Conservation (phyloP, 106 monocot species). For the Allium cepa region DNA sequence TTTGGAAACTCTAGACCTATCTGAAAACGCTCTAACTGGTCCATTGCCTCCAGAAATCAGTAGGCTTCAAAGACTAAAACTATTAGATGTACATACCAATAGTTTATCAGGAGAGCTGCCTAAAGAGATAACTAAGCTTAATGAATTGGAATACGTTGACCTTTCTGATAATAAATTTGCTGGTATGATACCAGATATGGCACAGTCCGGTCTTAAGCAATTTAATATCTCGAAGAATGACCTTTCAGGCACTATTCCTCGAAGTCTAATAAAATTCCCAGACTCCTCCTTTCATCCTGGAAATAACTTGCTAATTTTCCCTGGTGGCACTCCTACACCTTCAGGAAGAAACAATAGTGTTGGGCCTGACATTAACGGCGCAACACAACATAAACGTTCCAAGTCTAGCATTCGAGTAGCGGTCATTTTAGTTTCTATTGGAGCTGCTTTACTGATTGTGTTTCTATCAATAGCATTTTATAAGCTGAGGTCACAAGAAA, state of each 20-base stretch:
- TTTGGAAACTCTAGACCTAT: slow-evolving; percentile 76
- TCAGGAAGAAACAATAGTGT: slow-evolving; percentile 14
- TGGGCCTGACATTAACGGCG: slow-evolving; percentile 9
- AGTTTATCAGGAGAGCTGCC: slow-evolving; percentile 69
- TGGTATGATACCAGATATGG: slow-evolving; percentile 64
- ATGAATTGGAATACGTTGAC: slow-evolving; percentile 56
- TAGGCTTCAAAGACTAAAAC: slow-evolving; percentile 52
- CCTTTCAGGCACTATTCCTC: slow-evolving; percentile 67
- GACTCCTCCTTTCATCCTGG: slow-evolving; percentile 67
- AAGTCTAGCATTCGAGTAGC: slow-evolving; percentile 48
- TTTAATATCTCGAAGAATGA: slow-evolving; percentile 83
- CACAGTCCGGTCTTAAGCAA: slow-evolving; percentile 32
- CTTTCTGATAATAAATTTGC: slow-evolving; percentile 70
- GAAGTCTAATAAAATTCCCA: slow-evolving; percentile 55
- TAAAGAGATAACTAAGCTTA: slow-evolving; percentile 53
- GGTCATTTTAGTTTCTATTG: slow-evolving; percentile 66
- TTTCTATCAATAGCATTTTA: slow-evolving; percentile 57
- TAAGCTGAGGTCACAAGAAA: slow-evolving; percentile 55
- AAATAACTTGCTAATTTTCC: slow-evolving; percentile 40
- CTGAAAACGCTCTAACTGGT: slow-evolving; percentile 63
- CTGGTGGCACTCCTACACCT: slow-evolving; percentile 25
- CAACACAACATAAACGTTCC: slow-evolving; percentile 8
- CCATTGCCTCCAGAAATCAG: slow-evolving; percentile 52
- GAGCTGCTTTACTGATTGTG: slow-evolving; percentile 52
- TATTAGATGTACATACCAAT: slow-evolving; percentile 57